Evolutionary conservation across 495 filamentous ascomycete species (phyloP), one percentile per base, ranked within the genome.

Genomic region (Podospora sp.): DNA sequence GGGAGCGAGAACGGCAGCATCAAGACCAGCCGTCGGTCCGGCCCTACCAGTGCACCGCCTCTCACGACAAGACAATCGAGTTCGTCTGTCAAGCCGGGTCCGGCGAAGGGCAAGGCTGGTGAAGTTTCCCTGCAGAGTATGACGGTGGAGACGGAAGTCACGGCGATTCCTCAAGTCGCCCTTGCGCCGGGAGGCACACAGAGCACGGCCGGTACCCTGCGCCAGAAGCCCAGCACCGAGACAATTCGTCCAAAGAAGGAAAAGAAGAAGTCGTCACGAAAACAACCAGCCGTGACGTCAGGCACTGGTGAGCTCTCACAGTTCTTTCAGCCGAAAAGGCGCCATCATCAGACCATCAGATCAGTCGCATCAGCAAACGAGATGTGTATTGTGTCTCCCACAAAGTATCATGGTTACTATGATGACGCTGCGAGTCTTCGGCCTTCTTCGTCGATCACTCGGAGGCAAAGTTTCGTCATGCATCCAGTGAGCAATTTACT

Each of bases 111-210:
- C 87, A 92, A 79, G 82, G 85, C 81, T 16, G 80, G 85, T 50
- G 94, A 97, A 73, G 88, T 87, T 11, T 89, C 92, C 16, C 86
- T 91, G 33, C 89, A 89, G 71, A 96, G 92, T 70, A 99, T 99
- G 95, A 97, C 92, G 46, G 94, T 99, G 14, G 95, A 99, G 79
- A 98, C 95, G 4, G 95, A 99, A 80, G 96, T 99, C 58, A 91
- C 86, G 36, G 94, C 95, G 18, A 91, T 97, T 36, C 93, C 92
- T 6, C 94, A 96, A 72, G 88, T 96, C n/a, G 90, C 92, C 14
- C 77, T 96, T 33, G 88, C 89, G 25, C 85, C 90, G 26, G 90
- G 84, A 16, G 80, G 86, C 25, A 86, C 90, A 50, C 87, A 90
- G 68, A 84, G 85, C 26, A 80, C 84, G 20, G 84, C 83, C 68